Base-by-base conservation (phyloP, 192 early-diverging fungal species). In the Gaertneriomyces semiglobifer region DNA sequence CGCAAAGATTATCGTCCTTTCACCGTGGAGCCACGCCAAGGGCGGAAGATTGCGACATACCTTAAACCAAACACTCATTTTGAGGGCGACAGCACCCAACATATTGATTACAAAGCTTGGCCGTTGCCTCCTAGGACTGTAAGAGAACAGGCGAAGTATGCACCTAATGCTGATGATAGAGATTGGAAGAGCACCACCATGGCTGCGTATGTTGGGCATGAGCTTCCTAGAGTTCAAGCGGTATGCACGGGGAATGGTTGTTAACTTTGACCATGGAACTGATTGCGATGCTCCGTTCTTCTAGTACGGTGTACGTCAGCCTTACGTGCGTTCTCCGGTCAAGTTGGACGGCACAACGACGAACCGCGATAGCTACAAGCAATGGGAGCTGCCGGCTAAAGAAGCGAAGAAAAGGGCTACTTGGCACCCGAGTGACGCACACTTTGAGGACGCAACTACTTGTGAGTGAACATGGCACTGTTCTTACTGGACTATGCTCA, bases 141-240 rank as follows among this genome's bases (percentile, higher is more conserved):
- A 44, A 41, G 76, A 78, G 63, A 74, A 78, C 53, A 43, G 76
- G 76, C 78, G 65, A 66, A 3, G 14, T 53, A 66, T 39, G 48
- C 57, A 4, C 38, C 41, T n/a, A 16, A 64, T 43, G 39, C 9
- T 0, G 12, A 18, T 18, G 7, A 54, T 47, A 81, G 79, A 14
- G 79, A 81, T 50, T 81, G 77, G 59, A 74, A 72, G 56, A 78
- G 76, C 16, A 81, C 79, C 6, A 74, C 70, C 7, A 53, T 66
- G 16, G 74, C 79, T 0, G 61, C 79, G 7, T 81, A 81, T 50
- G 63, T 71, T 8, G 71, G 59, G 18, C 77, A 78, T 47, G 61
- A 68, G 45, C 38, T 67, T 19, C 53, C 56, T 44, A 43, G 59
- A 19, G 39, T 10, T 9, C 62, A 33, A 63, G 62, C 19, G 68